Evolutionary conservation across 768 basidiomycete species (phyloP).

Genomic region (Fibroporia radiculosa): DNA sequence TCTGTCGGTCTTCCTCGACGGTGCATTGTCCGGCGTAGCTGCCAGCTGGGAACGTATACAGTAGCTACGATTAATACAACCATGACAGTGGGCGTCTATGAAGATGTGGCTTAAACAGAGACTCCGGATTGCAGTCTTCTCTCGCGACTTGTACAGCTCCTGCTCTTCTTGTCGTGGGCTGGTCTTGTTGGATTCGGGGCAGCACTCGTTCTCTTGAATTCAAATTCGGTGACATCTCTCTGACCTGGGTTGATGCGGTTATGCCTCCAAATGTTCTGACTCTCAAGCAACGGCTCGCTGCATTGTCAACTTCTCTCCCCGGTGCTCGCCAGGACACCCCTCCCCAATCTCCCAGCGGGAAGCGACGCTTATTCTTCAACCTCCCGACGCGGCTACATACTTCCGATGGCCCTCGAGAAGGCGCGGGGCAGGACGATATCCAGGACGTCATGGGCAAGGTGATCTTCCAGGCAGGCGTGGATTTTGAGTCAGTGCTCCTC

Average conservation of each 20-base stretch:
- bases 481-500: conserved; percentile 63
- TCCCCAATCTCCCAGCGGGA: conserved; percentile 23
- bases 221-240: background rate
- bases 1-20: too few species aligned
- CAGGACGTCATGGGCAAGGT: conserved; percentile 62
- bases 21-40: too few species aligned
- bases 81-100: too few species aligned
- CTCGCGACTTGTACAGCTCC: too few species aligned
- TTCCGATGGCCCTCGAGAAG: conserved; percentile 17
- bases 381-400: conserved; percentile 44
- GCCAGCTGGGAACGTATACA: too few species aligned
- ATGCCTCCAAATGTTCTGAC: conserved; percentile 25
- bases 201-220: too few species aligned
- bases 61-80: too few species aligned
- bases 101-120: too few species aligned
- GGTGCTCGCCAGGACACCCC: conserved; percentile 15
- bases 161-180: too few species aligned
- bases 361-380: conserved; percentile 32
- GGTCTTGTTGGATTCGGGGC: too few species aligned
- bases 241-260: background rate
- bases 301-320: conserved; percentile 43
- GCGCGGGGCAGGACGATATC: conserved; percentile 33
- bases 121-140: too few species aligned
- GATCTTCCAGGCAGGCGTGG: conserved; percentile 86
- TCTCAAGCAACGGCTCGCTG: conserved; percentile 62